Conservation (phyloP, 1,284 basidiomycete genomes). For the Sanghuangporus baumii region DNA sequence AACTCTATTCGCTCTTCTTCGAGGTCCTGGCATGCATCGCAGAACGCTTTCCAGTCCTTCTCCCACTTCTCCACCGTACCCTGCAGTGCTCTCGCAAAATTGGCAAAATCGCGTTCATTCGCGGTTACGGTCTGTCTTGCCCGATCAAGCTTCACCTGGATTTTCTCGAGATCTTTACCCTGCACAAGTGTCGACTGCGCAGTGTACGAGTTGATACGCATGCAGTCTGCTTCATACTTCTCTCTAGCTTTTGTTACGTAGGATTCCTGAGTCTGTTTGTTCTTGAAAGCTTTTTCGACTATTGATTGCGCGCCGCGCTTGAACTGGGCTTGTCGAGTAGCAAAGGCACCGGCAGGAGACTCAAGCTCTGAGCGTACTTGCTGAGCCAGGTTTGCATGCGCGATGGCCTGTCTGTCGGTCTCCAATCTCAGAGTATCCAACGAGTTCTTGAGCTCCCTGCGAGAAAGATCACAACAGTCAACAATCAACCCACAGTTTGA, state of each 20-base stretch:
- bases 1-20: constrained; percentile 94
- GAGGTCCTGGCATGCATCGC: constrained; percentile 91
- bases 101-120: constrained; percentile 89
- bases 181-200: constrained; percentile 92
- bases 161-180: constrained; percentile 91
- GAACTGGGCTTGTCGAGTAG: constrained; percentile 63
- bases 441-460: constrained; percentile 73
- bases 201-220: constrained; percentile 93
- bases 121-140: constrained; percentile 84
- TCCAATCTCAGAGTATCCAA: constrained; percentile 77
- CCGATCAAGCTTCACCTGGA: constrained; percentile 81
- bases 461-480: constrained; percentile 13
- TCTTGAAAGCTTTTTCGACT: constrained; percentile 87
- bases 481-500: background rate
- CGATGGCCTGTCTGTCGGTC: constrained; percentile 76
- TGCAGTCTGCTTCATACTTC: constrained; percentile 92
- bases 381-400: constrained; percentile 64
- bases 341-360: constrained; percentile 57
- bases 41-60: constrained; percentile 88
- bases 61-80: constrained; percentile 90
- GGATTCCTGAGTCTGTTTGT: constrained; percentile 77
- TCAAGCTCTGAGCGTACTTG: constrained; percentile 82
- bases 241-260: constrained; percentile 87
- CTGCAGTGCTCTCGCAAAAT: constrained; percentile 78
- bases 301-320: constrained; percentile 67